Percentiles rank a stretch among this genome's conserved stretches.
These are phyloP conservation scores for Pythium periplocum DNA, from an alignment of 352 stramenopile species.

Conservation along the genomic window DNA sequence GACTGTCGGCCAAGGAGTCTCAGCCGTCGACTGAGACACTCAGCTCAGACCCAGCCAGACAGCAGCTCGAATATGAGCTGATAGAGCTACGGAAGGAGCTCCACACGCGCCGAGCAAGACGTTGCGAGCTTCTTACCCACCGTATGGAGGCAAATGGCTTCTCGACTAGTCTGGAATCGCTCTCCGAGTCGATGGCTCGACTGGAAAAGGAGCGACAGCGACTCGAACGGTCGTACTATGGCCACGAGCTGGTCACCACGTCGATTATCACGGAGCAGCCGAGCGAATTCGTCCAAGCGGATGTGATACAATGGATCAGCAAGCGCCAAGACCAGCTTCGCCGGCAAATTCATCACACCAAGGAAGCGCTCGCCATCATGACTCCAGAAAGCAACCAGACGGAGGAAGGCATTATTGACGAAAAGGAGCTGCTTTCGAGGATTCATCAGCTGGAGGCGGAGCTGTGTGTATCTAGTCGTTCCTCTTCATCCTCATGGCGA, in stretches of 20 bases:
- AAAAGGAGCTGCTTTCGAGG: slow-evolving; percentile 14
- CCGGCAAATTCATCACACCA: slow-evolving; percentile 20
- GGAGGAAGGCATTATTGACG: neutral
- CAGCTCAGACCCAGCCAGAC: neutral
- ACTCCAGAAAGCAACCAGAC: slow-evolving; percentile 8
- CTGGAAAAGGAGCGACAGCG: slow-evolving; percentile 29
- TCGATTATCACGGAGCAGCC: neutral
- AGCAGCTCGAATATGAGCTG: slow-evolving; percentile 20
- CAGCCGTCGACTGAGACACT: neutral
- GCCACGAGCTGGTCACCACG: slow-evolving; percentile 27
- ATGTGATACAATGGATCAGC: slow-evolving; percentile 27
- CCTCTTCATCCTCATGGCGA: neutral
- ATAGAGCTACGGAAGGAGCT: slow-evolving; percentile 26
- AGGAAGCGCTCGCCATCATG: slow-evolving; percentile 29
- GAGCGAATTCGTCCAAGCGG: slow-evolving; percentile 33
- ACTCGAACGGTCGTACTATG: slow-evolving; percentile 23
- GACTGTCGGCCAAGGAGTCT: neutral
- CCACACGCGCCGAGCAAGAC: slow-evolving; percentile 14
- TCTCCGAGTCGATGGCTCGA: slow-evolving; percentile 19
- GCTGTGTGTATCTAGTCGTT: neutral
- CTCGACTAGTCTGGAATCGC: slow-evolving; percentile 8
- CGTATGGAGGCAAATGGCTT: slow-evolving; percentile 23
- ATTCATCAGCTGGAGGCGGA: slow-evolving; percentile 2
- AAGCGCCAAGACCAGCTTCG: slow-evolving; percentile 22
- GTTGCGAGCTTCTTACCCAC: slow-evolving; percentile 14